phyloP scores from a whole-genome alignment of 305 asterid species.

The Fraxinus platypoda region DNA sequence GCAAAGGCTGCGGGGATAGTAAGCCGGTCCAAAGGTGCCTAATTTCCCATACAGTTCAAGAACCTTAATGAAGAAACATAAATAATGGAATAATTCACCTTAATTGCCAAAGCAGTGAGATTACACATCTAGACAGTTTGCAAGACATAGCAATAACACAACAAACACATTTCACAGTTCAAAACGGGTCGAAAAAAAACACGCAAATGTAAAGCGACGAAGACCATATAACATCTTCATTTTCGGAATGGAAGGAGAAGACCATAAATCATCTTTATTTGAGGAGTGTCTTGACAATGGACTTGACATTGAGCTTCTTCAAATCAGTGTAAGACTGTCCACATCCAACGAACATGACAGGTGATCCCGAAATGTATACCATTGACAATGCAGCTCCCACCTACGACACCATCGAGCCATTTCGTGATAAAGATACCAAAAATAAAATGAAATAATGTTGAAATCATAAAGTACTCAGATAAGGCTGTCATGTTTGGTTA shows the following conservation, averaged over 20 bases:
- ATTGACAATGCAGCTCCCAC: conserved; percentile 95
- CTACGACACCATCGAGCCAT: conserved; percentile 29
- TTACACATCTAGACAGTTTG: conserved; percentile 28
- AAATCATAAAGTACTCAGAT: not conserved
- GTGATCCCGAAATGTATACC: conserved; percentile 92
- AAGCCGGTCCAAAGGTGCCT: too few relatives aligned
- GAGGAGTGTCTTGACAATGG: conserved; percentile 86
- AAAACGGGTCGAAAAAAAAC: not conserved
- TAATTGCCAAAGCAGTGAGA: conserved; percentile 34
- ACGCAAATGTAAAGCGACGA: conserved; percentile 7
- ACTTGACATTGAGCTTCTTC: conserved; percentile 89
- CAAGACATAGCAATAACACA: not conserved
- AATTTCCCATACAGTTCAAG: too few relatives aligned
- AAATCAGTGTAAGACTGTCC: conserved; percentile 86
- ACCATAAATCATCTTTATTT: conserved; percentile 31
- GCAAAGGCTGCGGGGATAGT: too few relatives aligned
- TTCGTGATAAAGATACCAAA: not conserved
- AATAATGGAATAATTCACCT: conserved; percentile 31
- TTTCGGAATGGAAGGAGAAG: not conserved
- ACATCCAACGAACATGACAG: conserved; percentile 92
- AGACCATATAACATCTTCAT: not conserved
- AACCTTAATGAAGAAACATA: not conserved
- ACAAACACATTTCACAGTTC: not conserved
- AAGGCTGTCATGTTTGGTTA: too few relatives aligned
- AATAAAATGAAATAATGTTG: not conserved